Conservation (phyloP, 371 early-diverging fungal species). For the Rhizopus microsporus region DNA sequence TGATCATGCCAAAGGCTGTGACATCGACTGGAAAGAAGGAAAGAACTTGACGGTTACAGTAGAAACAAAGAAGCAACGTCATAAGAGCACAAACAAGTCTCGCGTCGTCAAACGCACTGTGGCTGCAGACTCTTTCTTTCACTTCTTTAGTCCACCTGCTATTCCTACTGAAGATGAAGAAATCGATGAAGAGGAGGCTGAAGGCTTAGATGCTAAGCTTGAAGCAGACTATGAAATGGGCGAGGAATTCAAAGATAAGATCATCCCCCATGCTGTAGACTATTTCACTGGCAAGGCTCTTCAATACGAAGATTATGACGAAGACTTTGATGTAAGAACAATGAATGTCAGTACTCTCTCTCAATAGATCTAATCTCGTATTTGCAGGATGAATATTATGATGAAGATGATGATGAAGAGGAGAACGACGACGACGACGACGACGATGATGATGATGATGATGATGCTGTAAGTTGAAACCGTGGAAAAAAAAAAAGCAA, state of each 20-base stretch:
- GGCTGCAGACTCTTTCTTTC: conserved; percentile 93
- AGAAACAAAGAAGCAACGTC: conserved; percentile 97
- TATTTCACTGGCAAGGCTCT: conserved; percentile 98
- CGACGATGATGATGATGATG: conserved; percentile 60
- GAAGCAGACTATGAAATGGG: conserved; percentile 95
- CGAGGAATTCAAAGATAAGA: conserved; percentile 93
- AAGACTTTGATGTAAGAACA: conserved; percentile 66
- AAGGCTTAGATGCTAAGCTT: conserved; percentile 76
- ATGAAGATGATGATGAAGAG: conserved; percentile 55
- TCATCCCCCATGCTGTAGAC: conserved; percentile 94
- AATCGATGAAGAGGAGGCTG: conserved; percentile 74
- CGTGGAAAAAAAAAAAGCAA: not conserved
- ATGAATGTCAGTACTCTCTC: conserved; percentile 15
- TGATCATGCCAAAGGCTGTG: conserved; percentile 87
- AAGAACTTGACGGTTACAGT: conserved; percentile 89
- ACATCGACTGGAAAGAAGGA: conserved; percentile 94
- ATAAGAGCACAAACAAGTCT: conserved; percentile 97
- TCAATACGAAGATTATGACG: conserved; percentile 71
- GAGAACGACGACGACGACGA: conserved; percentile 55
- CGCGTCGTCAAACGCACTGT: conserved; percentile 95
- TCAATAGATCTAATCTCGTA: too few relatives aligned
- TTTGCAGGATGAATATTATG: conserved; percentile 61
- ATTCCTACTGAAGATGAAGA: conserved; percentile 77
- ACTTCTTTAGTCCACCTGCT: conserved; percentile 86
- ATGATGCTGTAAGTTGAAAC: conserved; percentile 50